Conservation (phyloP, 2,329 filamentous ascomycete species). For the Tolypocladium ophioglossoides region DNA sequence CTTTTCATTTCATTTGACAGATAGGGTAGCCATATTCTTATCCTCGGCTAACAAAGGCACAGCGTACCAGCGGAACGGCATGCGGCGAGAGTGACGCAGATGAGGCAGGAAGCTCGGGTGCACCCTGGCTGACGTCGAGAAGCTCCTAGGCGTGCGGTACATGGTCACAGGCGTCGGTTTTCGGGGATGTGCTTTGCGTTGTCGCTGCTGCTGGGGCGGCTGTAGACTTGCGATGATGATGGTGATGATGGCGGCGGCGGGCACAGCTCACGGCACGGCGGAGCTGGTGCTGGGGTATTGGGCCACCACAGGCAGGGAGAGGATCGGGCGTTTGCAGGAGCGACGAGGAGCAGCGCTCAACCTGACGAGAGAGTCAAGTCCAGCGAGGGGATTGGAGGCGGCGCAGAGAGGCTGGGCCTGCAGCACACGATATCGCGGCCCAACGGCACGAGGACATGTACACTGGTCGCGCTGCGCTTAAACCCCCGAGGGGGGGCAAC, state of each 20-base stretch:
- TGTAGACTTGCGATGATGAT: not conserved
- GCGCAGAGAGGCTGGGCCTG: not conserved
- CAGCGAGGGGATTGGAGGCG: not conserved
- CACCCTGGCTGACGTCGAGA: conserved; percentile 23
- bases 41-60: not conserved
- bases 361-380: not conserved
- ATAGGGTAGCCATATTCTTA: not conserved
- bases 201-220: not conserved
- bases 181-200: not conserved
- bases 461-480: too few species aligned
- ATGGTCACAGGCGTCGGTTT: not conserved
- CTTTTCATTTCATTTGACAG: too few species aligned
- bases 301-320: too few species aligned
- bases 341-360: not conserved
- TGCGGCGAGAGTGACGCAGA: conserved; percentile 16
- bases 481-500: not conserved
- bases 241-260: not conserved
- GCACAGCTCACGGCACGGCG: not conserved
- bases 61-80: conserved; percentile 20
- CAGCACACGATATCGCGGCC: not conserved
- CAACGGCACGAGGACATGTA: not conserved
- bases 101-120: conserved; percentile 22
- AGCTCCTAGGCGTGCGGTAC: conserved; percentile 12
- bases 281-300: not conserved
- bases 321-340: too few species aligned